phyloP scores from a whole-genome alignment of 768 basidiomycete species.

The Suillus luteus region DNA sequence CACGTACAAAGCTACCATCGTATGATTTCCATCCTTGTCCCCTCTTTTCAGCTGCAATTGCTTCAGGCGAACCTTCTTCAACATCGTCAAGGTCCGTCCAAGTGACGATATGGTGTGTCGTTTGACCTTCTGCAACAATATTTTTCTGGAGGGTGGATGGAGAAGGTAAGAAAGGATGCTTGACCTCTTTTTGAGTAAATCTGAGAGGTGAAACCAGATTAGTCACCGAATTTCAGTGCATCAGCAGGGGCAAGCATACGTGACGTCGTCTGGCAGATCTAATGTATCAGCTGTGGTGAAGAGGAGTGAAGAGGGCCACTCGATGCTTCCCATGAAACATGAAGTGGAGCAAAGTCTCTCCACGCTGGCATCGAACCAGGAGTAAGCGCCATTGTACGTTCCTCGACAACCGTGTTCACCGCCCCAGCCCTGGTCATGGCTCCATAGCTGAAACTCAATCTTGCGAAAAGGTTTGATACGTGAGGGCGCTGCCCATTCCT shows the following conservation, averaged over 20 bases:
- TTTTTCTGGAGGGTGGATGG: slow-evolving; percentile 10
- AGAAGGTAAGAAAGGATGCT: neutral
- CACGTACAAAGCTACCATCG: slow-evolving; percentile 10
- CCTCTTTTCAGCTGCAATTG: neutral
- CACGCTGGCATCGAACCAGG: slow-evolving; percentile 7
- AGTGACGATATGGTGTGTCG: slow-evolving; percentile 4
- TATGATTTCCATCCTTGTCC: slow-evolving; percentile 14
- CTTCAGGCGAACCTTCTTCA: slow-evolving; percentile 7
- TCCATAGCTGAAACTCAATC: slow-evolving; percentile 14
- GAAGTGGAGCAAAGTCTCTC: slow-evolving; percentile 2
- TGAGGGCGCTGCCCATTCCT: neutral
- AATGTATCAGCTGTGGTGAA: neutral
- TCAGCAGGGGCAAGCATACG: neutral
- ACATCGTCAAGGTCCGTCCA: slow-evolving; percentile 11
- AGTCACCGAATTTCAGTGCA: neutral
- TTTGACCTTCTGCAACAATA: neutral
- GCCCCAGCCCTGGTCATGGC: slow-evolving; percentile 10
- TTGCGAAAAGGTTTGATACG: neutral
- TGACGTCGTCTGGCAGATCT: neutral
- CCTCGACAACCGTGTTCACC: neutral
- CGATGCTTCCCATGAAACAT: neutral
- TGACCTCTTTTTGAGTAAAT: neutral
- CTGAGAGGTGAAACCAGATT: neutral
- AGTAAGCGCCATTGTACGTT: slow-evolving; percentile 3
- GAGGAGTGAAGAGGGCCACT: slow-evolving; percentile 5